Percentiles rank a stretch among this genome's conserved stretches.
Evolutionary conservation across 1,284 basidiomycete species (phyloP).

Genomic region (Irpex sp.): DNA sequence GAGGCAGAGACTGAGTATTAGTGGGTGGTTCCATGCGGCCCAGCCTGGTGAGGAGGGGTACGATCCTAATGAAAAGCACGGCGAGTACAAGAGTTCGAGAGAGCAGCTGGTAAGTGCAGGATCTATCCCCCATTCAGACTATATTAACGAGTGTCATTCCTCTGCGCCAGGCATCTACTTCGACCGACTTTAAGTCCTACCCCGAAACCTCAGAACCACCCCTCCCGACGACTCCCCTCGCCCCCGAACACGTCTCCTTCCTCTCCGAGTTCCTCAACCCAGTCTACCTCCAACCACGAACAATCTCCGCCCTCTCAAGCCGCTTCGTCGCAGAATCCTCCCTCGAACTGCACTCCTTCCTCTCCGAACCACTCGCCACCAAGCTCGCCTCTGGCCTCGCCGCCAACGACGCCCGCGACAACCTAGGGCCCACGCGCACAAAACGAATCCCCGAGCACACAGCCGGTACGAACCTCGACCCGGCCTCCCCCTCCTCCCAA

Average conservation of each 20-base stretch:
- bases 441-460: conserved; percentile 63
- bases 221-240: conserved; percentile 49
- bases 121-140: not conserved
- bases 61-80: conserved; percentile 40
- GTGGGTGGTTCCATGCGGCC: conserved; percentile 95
- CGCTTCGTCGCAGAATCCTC: conserved; percentile 90
- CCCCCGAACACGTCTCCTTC: conserved; percentile 61
- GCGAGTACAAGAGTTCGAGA: conserved; percentile 62
- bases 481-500: conserved; percentile 12
- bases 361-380: conserved; percentile 63
- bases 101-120: conserved; percentile 71
- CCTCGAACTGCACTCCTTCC: conserved; percentile 87
- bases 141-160: not conserved
- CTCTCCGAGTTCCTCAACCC: conserved; percentile 86
- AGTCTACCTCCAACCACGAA: conserved; percentile 82
- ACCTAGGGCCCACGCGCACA: conserved; percentile 48
- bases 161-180: conserved; percentile 49
- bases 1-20: conserved; percentile 80
- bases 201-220: conserved; percentile 42
- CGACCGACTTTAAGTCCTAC: conserved; percentile 60
- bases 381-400: conserved; percentile 66
- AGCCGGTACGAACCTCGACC: conserved; percentile 43
- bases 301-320: conserved; percentile 76
- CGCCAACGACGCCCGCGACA: conserved; percentile 66
- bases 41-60: conserved; percentile 91